Evolutionary conservation across 2,329 filamentous ascomycete species (phyloP), one percentile per base, ranked within the genome.

Genomic region (Bipolaris oryzae): DNA sequence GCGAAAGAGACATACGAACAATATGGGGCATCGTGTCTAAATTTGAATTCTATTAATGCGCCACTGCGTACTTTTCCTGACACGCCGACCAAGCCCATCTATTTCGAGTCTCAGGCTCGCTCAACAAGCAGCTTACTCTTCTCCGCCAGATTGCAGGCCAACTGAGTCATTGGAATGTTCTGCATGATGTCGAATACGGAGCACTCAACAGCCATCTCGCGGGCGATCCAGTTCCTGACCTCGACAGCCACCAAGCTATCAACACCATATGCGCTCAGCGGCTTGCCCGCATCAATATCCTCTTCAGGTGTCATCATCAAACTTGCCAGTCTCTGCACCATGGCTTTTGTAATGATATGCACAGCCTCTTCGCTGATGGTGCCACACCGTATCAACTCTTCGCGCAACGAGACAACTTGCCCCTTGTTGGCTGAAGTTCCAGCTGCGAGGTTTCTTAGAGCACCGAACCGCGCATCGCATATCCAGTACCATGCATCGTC

Each of bases 241-340:
- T 67, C 63, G 7, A 69, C 55, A 21, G 64, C 63, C 1, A 67
- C 56, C 10, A 70, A 55, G 16, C 58, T 64, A 38, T 69, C 67
- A 15, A 70, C 53, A 3, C 67, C 67, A 37, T 58, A 61, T 5
- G 43, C 44, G 33, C 41, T 68, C 33, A 71, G 45, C 15, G 70
- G 60, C 33, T 57, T 62, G 2, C 42, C 46, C 0, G 63, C 48
- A 43, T 69, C 64, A 7, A 66, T 55, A 20, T 67, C 59, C 1
- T 69, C 68, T 11, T 43, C 50, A 3, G 45, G 44, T 10, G 53
- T 44, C 39, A 50, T 46, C 33, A 63, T 49, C n/a, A 62, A 13
- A n/a, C 46, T 51, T 21, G 62, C 56, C 21, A 62, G 23, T 18
- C 50, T 48, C 13, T 41, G 41, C 20, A 34, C 38, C 1, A 64